Evolutionary conservation across 2,329 filamentous ascomycete genomes (phyloP).

Genomic region (Diaporthe australafricana): DNA sequence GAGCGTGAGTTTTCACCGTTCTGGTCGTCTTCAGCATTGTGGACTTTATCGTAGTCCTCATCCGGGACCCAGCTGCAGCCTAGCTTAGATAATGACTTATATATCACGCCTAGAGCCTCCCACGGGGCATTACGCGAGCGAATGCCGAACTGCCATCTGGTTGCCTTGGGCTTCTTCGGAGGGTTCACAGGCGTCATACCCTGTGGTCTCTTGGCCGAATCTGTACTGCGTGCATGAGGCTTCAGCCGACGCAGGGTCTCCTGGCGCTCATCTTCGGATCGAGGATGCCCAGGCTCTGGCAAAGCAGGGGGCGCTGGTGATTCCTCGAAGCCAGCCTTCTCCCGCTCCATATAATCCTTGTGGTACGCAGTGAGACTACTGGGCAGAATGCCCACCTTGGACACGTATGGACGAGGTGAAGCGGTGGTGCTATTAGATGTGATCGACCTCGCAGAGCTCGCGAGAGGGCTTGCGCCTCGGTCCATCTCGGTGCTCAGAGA

Average conservation of each 20-base stretch:
- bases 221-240: slow-evolving; percentile 82
- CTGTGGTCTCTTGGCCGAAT: slow-evolving; percentile 68
- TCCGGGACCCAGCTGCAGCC: slow-evolving; percentile 88
- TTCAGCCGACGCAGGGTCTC: slow-evolving; percentile 85
- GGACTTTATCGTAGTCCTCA: slow-evolving; percentile 65
- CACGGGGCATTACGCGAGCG: slow-evolving; percentile 92
- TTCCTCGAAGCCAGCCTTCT: slow-evolving; percentile 64
- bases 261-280: slow-evolving; percentile 80
- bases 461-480: slow-evolving; percentile 60
- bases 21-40: slow-evolving; percentile 56
- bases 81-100: slow-evolving; percentile 88
- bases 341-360: slow-evolving; percentile 86
- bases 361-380: slow-evolving; percentile 93
- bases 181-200: slow-evolving; percentile 73
- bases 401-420: slow-evolving; percentile 71
- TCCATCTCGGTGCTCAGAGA: slow-evolving; percentile 44
- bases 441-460: slow-evolving; percentile 66
- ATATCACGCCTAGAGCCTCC: slow-evolving; percentile 94
- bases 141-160: slow-evolving; percentile 98
- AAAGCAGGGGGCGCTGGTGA: slow-evolving; percentile 56
- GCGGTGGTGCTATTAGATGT: slow-evolving; percentile 60
- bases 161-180: slow-evolving; percentile 79
- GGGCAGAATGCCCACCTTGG: slow-evolving; percentile 91
- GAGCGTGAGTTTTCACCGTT: slow-evolving; percentile 49
- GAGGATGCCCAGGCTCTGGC: slow-evolving; percentile 62